Conservation (phyloP, 2,329 filamentous ascomycete species). For the Thelonectria blattea region DNA sequence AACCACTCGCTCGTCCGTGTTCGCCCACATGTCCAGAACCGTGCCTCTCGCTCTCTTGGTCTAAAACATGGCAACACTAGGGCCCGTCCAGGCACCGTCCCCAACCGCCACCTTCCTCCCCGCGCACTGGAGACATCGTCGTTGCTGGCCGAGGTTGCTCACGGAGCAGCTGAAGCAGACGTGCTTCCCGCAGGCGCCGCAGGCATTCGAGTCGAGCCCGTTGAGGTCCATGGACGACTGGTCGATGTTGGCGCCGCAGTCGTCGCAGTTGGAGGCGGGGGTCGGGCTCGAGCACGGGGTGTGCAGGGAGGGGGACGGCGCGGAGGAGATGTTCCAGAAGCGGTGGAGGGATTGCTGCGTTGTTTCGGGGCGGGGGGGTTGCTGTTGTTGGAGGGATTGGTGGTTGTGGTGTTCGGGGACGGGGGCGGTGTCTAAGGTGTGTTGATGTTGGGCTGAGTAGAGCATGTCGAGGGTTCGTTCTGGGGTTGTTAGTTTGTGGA, state of each 20-base stretch:
- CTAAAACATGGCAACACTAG: constrained; percentile 34
- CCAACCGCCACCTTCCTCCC: constrained; percentile 41
- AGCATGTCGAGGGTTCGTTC: constrained; percentile 64
- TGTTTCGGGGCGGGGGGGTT: constrained; percentile 13
- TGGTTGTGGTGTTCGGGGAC: constrained; percentile 18
- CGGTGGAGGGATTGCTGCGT: constrained; percentile 62
- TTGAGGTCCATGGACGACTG: constrained; percentile 48
- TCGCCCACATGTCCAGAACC: neutral
- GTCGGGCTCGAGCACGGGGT: constrained; percentile 23
- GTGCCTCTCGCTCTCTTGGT: neutral
- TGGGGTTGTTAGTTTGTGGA: constrained; percentile 39
- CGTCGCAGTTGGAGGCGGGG: constrained; percentile 54
- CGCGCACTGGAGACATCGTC: constrained; percentile 60
- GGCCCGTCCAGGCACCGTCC: constrained; percentile 27
- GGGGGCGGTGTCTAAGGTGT: constrained; percentile 15
- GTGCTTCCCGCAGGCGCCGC: constrained; percentile 58
- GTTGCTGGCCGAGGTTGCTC: constrained; percentile 61
- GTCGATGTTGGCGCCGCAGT: constrained; percentile 52
- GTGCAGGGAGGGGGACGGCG: constrained; percentile 38
- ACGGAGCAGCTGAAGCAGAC: constrained; percentile 67
- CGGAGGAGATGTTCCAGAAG: constrained; percentile 63
- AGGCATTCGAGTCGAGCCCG: constrained; percentile 43
- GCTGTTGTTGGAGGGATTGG: constrained; percentile 13
- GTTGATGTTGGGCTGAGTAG: constrained; percentile 58
- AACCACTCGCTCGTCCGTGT: neutral